Base-by-base conservation (phyloP, 768 basidiomycete species). In the Naganishia kalamii region DNA sequence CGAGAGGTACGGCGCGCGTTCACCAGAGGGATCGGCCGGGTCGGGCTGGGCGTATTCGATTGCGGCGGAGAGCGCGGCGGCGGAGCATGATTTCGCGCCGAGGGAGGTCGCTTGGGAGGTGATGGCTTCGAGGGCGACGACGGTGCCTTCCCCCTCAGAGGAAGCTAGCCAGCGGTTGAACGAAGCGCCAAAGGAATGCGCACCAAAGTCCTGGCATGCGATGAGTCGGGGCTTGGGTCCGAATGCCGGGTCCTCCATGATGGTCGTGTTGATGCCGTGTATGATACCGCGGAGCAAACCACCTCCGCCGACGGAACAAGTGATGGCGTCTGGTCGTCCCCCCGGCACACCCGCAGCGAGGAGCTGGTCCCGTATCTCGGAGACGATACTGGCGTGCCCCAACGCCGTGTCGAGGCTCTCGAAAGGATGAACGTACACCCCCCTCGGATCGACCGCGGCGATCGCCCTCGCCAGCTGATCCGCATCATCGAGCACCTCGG, bases 371-470 rank as follows among this genome's bases (percentile, higher is more conserved):
- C 70, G 37, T 25, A 74, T 69, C 69, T 76, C 75, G 5, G 62
- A 41, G 6, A 74, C 60, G 12, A 76, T 50, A 21, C 65, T 65
- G 21, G 71, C 44, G n/a, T 72, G 68, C 2, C 73, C 75, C 4
- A 68, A 43, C 65, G 71, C 70, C 6, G 74, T 60, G 23, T 69
- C 66, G 21, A 37, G 63, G 51, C 72, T 69, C 44, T 74, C 73
- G 59, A 76, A 76, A 8, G 75, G 75, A 15, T 71, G 75, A 3
- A 76, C 67, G 60, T 76, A 76, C 1, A 74, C 69, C 13, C 68
- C 73, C 5, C 25, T 50, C 6, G 64, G 60, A 40, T 70, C 63
- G 15, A 30, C 23, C 33, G 47, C 44, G 11, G 52, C 69, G 21
- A 61, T 35, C 6, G 65, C 41, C 0, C 69, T 54, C 0, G 74